These are phyloP conservation scores for Cytospora chrysosperma DNA, from an alignment of 2,329 filamentous ascomycete species.

Conservation along the genomic window DNA sequence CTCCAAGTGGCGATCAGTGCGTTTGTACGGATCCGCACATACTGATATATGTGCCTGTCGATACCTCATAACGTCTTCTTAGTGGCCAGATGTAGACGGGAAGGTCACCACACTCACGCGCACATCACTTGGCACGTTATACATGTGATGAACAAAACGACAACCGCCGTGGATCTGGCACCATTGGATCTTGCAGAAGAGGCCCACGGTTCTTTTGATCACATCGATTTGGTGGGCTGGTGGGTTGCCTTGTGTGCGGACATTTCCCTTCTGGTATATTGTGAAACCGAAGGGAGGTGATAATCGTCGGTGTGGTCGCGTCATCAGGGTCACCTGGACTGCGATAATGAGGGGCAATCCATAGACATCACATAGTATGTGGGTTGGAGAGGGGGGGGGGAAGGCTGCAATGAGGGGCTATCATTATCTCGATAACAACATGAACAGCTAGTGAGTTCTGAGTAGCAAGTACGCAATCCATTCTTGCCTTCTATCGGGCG, in stretches of 20 bases:
- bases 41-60: too few relatives aligned
- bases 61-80: neutral
- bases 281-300: neutral
- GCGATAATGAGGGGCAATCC: neutral
- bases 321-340: neutral
- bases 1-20: neutral
- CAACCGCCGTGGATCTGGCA: neutral
- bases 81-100: neutral
- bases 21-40: too few relatives aligned
- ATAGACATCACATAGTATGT: neutral
- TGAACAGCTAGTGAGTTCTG: too few relatives aligned
- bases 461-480: too few relatives aligned
- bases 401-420: neutral
- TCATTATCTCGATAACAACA: too few relatives aligned
- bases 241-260: neutral
- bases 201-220: neutral
- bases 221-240: neutral
- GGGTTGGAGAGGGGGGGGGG: too few relatives aligned
- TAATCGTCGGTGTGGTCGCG: neutral
- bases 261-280: neutral
- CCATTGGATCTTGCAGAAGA: conserved; percentile 5
- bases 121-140: neutral
- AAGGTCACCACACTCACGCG: neutral
- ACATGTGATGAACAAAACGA: conserved; percentile 6
- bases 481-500: neutral